Evolutionary conservation across 192 early-diverging fungal species (phyloP), one percentile per base, ranked within the genome.

Genomic region (Obelidium mucronatum): DNA sequence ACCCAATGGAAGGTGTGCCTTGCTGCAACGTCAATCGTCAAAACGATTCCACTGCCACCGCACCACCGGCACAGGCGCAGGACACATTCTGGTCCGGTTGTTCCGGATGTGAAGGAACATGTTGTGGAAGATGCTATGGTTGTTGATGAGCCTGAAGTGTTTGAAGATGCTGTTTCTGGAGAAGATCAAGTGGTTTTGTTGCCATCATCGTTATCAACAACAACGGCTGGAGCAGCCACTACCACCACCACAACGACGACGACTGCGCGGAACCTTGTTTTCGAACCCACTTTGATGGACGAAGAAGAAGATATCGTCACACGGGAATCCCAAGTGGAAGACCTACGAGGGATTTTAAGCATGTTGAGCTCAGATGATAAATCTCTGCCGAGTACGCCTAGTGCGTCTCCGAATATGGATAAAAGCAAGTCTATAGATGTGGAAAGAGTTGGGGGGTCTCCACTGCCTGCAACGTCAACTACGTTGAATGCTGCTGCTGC

Each of bases 371-470:
- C 11, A 13, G 58, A 60, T 24, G 33, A 69, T 36, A 69, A 69
- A 30, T 52, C 67, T 19, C 48, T 69, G 6, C 67, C 67, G 15
- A 52, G 42, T 36, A 69, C 52, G 22, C 67, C 67, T 19, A n/a
- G 22, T 11, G 42, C 13, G 52, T 52, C 40, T 22, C 51, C 51
- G 51, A 13, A 52, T n/a, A n/a, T 52, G 51, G 51, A n/a, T 52
- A n/a, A n/a, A n/a, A n/a, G n/a, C n/a, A n/a, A n/a, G n/a, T n/a
- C n/a, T n/a, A n/a, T n/a, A n/a, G n/a, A n/a, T n/a, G n/a, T n/a
- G n/a, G n/a, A n/a, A n/a, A n/a, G n/a, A n/a, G n/a, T n/a, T n/a
- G n/a, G n/a, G n/a, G n/a, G n/a, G n/a, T n/a, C n/a, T n/a, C n/a
- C n/a, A n/a, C n/a, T n/a, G n/a, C n/a, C n/a, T n/a, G n/a, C n/a